Evolutionary conservation across 768 basidiomycete species (phyloP).

Genomic region (Xerocomus spinulosus): DNA sequence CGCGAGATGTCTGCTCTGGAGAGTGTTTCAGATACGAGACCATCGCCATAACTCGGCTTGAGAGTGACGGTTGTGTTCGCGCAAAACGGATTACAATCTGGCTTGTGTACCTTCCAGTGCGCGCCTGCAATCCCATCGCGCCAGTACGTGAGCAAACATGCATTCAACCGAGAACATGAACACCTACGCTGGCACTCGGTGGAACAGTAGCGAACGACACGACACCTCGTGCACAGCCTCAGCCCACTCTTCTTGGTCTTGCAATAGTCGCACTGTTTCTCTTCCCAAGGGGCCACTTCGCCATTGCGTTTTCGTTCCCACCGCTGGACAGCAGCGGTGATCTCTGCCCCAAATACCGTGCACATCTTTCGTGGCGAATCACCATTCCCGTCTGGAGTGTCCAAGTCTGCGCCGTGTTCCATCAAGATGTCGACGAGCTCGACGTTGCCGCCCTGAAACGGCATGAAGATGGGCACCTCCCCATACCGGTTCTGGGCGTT

Average conservation of each 20-base stretch:
- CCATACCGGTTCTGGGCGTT: slow-evolving; percentile 49
- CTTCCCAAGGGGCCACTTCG: slow-evolving; percentile 38
- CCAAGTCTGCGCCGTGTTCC: slow-evolving; percentile 46
- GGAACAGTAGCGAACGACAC: slow-evolving; percentile 49
- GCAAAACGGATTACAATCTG: slow-evolving; percentile 43
- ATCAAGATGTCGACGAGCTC: slow-evolving; percentile 41
- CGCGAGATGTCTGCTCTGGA: slow-evolving; percentile 32
- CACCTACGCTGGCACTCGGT: slow-evolving; percentile 49
- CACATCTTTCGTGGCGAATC: slow-evolving; percentile 30
- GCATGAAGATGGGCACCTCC: slow-evolving; percentile 36
- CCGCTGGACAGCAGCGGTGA: slow-evolving; percentile 40
- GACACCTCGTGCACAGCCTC: slow-evolving; percentile 43
- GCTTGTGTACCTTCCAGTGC: slow-evolving; percentile 49
- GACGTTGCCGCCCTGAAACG: slow-evolving; percentile 33
- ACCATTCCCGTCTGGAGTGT: slow-evolving; percentile 38
- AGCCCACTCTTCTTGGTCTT: slow-evolving; percentile 28
- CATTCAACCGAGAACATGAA: neutral
- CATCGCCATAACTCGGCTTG: slow-evolving; percentile 37
- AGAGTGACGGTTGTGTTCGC: slow-evolving; percentile 41
- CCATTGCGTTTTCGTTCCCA: slow-evolving; percentile 47
- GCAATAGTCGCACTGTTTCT: slow-evolving; percentile 42
- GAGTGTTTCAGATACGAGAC: slow-evolving; percentile 8
- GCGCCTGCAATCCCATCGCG: slow-evolving; percentile 28
- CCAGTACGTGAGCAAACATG: neutral
- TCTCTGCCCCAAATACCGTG: slow-evolving; percentile 37